Evolutionary conservation across 305 asterid genomes (phyloP).

Genomic region (Fraxinus greggii): DNA sequence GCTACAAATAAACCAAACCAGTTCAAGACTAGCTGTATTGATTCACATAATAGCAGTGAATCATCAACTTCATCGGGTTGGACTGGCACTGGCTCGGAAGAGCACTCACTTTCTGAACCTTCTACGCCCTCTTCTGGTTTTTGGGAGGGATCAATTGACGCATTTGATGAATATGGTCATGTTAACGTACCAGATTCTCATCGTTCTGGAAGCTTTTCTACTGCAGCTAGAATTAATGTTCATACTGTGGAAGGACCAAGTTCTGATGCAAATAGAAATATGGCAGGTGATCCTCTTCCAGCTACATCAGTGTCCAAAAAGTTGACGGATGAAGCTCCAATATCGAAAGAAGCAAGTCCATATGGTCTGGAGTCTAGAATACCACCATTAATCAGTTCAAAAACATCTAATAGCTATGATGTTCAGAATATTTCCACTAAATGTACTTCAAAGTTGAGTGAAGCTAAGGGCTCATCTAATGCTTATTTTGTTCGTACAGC

Average conservation of each 20-base stretch:
- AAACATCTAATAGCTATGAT: conserved; percentile 24
- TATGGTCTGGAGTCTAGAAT: conserved; percentile 27
- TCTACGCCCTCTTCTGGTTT: conserved; percentile 60
- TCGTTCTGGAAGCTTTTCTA: conserved; percentile 26
- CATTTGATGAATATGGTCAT: conserved; percentile 31
- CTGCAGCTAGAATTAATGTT: conserved; percentile 26
- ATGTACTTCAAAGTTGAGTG: conserved; percentile 21
- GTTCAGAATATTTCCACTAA: conserved; percentile 18
- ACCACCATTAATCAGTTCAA: conserved; percentile 28
- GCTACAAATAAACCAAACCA: conserved; percentile 23
- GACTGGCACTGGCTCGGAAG: conserved; percentile 37
- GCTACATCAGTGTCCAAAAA: conserved; percentile 27
- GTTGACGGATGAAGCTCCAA: conserved; percentile 25
- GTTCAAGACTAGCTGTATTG: conserved; percentile 23
- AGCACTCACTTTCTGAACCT: conserved; percentile 44
- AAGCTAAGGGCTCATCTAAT: conserved; percentile 25
- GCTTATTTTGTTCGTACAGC: conserved; percentile 20
- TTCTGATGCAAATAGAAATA: conserved; percentile 26
- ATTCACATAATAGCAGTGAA: conserved; percentile 26
- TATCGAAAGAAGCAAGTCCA: conserved; percentile 29
- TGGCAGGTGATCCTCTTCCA: conserved; percentile 25
- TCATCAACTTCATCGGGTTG: conserved; percentile 40
- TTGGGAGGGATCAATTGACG: conserved; percentile 58
- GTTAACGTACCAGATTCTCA: conserved; percentile 26
- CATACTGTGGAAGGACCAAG: conserved; percentile 25